Evolutionary conservation across 768 basidiomycete species (phyloP).

Genomic region (Amanita thiersii): DNA sequence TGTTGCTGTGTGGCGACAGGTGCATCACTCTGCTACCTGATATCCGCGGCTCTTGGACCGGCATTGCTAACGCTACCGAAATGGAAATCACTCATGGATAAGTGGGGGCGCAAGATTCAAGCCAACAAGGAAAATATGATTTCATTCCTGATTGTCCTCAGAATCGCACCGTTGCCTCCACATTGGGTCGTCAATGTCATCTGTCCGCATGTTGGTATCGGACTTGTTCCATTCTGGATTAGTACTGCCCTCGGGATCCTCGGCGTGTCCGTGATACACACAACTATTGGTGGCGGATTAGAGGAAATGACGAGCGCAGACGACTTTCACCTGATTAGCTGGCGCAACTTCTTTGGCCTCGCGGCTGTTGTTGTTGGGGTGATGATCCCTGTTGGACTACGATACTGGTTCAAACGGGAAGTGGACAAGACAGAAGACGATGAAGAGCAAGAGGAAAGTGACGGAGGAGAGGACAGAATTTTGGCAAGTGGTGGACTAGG

Average conservation of each 20-base stretch:
- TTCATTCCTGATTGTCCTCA: conserved; percentile 89
- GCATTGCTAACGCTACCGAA: conserved; percentile 82
- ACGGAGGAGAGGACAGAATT: conserved; percentile 34
- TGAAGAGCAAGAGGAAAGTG: conserved; percentile 7
- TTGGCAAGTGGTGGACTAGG: conserved; percentile 49
- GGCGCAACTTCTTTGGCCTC: conserved; percentile 82
- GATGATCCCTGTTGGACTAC: conserved; percentile 86
- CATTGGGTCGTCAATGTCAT: conserved; percentile 96
- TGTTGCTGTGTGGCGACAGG: conserved; percentile 90
- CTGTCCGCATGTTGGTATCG: conserved; percentile 88
- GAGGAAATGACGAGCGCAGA: conserved; percentile 93
- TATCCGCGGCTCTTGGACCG: conserved; percentile 88
- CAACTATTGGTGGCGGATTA: conserved; percentile 86
- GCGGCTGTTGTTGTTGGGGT: conserved; percentile 84
- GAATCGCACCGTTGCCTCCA: conserved; percentile 90
- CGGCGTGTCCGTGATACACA: conserved; percentile 90
- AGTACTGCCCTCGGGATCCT: conserved; percentile 87
- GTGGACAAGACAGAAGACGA: conserved; percentile 21
- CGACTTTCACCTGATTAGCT: conserved; percentile 91
- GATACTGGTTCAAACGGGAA: conserved; percentile 73
- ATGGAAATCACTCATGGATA: conserved; percentile 77
- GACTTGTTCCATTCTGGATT: conserved; percentile 78
- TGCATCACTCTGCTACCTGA: conserved; percentile 85
- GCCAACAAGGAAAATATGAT: conserved; percentile 79
- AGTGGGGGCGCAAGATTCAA: conserved; percentile 72